Conservation (phyloP, 495 filamentous ascomycete species). For the Neurospora pannonica region DNA sequence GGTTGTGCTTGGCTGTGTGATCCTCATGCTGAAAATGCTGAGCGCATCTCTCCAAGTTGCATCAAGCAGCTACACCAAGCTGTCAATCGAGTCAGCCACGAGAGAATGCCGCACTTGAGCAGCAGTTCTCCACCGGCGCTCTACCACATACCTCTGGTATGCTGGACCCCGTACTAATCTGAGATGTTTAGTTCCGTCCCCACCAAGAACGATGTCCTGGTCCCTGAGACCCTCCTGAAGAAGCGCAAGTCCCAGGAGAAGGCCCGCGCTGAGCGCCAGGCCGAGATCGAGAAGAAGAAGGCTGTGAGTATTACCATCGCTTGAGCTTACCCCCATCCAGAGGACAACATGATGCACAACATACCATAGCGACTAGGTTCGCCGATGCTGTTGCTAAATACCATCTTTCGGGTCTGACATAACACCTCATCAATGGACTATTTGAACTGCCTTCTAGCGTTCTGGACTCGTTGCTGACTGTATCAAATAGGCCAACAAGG, state of each 20-base stretch:
- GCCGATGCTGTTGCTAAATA: slow-evolving; percentile 95
- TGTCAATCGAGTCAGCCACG: slow-evolving; percentile 64
- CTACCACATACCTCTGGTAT: slow-evolving; percentile 49
- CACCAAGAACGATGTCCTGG: slow-evolving; percentile 83
- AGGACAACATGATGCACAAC: slow-evolving; percentile 50
- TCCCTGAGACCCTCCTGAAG: slow-evolving; percentile 97
- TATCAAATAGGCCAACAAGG: slow-evolving; percentile 69
- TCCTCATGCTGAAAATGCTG: background rate
- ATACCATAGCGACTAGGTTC: slow-evolving; percentile 79
- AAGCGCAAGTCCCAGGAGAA: slow-evolving; percentile 99
- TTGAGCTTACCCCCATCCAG: slow-evolving; percentile 18
- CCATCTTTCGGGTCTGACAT: slow-evolving; percentile 99
- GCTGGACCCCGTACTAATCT: slow-evolving; percentile 63
- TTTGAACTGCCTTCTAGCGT: slow-evolving; percentile 5
- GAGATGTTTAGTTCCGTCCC: slow-evolving; percentile 60
- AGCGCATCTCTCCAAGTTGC: slow-evolving; percentile 19
- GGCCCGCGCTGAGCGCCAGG: slow-evolving; percentile 75
- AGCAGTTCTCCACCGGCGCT: slow-evolving; percentile 88
- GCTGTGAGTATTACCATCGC: slow-evolving; percentile 54
- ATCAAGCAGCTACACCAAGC: slow-evolving; percentile 27
- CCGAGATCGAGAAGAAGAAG: slow-evolving; percentile 76
- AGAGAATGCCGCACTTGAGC: slow-evolving; percentile 83
- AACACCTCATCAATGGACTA: slow-evolving; percentile 18
- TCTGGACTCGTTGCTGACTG: slow-evolving; percentile 29
- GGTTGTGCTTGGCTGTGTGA: background rate